Conservation (phyloP, 1,284 basidiomycete species). For the Lentinula novae-zelandiae region DNA sequence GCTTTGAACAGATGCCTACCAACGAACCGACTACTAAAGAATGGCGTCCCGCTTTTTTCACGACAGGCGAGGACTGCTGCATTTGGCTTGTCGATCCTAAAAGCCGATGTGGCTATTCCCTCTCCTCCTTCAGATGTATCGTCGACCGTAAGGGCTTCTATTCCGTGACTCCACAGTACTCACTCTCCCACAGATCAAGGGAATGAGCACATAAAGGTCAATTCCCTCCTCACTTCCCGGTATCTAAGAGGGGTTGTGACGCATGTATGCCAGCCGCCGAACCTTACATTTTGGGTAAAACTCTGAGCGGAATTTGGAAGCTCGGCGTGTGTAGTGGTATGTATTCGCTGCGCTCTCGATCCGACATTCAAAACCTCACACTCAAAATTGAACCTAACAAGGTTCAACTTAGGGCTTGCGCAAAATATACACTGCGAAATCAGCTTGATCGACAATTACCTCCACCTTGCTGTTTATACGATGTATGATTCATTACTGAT, state of each 20-base stretch:
- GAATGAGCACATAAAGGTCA: background rate
- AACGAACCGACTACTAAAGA: conserved; percentile 6
- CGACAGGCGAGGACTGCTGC: conserved; percentile 7
- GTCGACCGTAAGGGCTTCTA: conserved; percentile 7
- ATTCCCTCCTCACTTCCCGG: background rate
- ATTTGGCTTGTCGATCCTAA: conserved; percentile 9
- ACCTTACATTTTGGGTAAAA: conserved; percentile 5
- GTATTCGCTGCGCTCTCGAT: no score
- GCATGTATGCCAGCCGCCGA: conserved; percentile 3
- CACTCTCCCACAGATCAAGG: background rate
- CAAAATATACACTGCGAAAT: no score
- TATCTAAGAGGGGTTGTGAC: background rate
- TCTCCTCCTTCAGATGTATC: conserved; percentile 6
- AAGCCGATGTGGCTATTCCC: background rate
- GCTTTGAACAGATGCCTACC: background rate
- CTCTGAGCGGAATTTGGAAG: background rate
- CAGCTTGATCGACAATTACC: no score
- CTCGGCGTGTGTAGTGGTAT: background rate
- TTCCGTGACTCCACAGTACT: background rate
- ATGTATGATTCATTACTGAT: no score
- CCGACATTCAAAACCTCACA: no score
- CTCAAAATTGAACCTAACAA: no score
- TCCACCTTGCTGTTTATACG: no score
- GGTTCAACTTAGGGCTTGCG: no score
- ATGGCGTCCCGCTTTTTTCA: conserved; percentile 6